Base-by-base conservation (phyloP, 257 asterid genomes). In the Nicotiana noctiflora region DNA sequence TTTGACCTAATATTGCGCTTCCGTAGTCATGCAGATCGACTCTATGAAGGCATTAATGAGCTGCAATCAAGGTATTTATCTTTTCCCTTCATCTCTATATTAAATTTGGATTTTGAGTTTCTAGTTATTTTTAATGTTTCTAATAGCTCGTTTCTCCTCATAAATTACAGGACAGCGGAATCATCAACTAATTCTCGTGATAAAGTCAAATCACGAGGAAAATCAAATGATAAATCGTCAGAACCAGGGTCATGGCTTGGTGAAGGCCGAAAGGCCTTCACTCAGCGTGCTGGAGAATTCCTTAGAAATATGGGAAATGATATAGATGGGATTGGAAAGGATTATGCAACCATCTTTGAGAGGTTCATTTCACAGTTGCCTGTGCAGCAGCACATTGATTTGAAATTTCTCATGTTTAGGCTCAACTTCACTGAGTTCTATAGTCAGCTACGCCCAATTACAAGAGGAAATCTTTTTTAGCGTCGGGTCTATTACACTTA, bases 381-480 rank as follows among this genome's bases (percentile, higher is more conserved):
- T 15, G 81, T 91, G 77, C 98, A 94, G 81, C 91, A 94, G 76
- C 98, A 94, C 85, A 88, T 93, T 40, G 98, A 96, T 85, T 81
- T 94, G 90, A 96, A 96, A 90, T 96, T 96, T 90, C 98, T 94
- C 52, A 88, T 88, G 91, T 96, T 96, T 82, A 94, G 98, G 67
- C 87, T 96, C 79, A 97, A 96, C 84, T 96, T 96, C 91, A 96
- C 98, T 8, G 94, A 92, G 80, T 94, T 94, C 84, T 96, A 96
- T 84, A 87, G 95, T 89, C 93, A 88, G 82, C 78, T 84, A 80
- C 92, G 88, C 79, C 89, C 87, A 61, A 84, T 52, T 81, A 84
- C 82, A 25, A 88, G 81, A 81, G 90, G 87, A 85, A 95, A 91
- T 85, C 87, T 85, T 81, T 82, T 84, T 83, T 82, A 79, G 53